These are phyloP conservation scores for Malassezia restricta DNA, from an alignment of 1,284 basidiomycete species.

Conservation along the genomic window DNA sequence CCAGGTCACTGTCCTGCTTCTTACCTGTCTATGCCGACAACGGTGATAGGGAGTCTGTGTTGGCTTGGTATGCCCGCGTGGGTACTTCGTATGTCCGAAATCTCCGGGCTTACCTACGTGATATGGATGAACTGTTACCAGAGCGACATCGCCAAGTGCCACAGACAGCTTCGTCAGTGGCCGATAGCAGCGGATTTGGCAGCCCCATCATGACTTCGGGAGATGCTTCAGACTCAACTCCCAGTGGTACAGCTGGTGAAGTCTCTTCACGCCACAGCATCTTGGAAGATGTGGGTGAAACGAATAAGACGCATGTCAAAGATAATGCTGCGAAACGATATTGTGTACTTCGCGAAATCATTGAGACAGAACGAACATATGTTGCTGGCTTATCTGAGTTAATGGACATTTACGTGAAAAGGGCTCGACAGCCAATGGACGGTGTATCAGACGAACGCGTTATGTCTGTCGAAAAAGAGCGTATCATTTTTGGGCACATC, in stretches of 20 bases:
- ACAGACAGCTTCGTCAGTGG: background rate
- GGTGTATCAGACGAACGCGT: constrained; percentile 55
- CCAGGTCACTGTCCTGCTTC: background rate
- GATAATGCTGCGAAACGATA: constrained; percentile 41
- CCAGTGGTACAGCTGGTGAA: background rate
- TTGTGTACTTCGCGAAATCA: constrained; percentile 45
- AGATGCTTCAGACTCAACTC: background rate
- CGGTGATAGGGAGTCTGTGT: background rate
- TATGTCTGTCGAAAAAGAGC: constrained; percentile 72
- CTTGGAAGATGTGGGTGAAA: constrained; percentile 1
- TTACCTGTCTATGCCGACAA: constrained; percentile 2
- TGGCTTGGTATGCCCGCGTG: background rate
- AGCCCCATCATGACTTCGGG: background rate
- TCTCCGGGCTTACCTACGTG: constrained; percentile 81
- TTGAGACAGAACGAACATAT: constrained; percentile 84
- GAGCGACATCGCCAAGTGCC: constrained; percentile 5
- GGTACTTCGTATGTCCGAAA: constrained; percentile 1
- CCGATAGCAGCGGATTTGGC: background rate
- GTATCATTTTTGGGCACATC: constrained; percentile 80
- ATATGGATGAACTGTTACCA: constrained; percentile 68
- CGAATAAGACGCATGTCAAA: constrained; percentile 14
- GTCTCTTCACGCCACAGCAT: background rate
- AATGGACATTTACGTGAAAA: constrained; percentile 85
- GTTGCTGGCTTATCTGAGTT: constrained; percentile 83
- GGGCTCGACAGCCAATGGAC: constrained; percentile 58